A percentile compares a stretch with the other conserved stretches of the same genome.
Conservation (phyloP, 2,329 filamentous ascomycete species). For the Didymella segeticola region DNA sequence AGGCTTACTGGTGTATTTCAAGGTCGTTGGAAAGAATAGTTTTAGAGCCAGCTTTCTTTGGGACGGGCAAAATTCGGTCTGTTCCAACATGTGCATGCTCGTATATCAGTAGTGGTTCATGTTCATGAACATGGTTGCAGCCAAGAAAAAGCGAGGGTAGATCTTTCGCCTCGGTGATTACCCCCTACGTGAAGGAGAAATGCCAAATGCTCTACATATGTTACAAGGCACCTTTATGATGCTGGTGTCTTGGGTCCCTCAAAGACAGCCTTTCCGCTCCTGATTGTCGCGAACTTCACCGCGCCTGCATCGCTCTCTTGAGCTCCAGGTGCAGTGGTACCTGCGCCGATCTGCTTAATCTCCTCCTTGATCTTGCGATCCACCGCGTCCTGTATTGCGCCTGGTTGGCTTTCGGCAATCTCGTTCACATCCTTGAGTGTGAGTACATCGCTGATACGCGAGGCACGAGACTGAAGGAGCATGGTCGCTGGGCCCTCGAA, state of each 20-base stretch:
- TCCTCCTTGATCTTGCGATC: slow-evolving; percentile 45
- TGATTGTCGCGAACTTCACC: slow-evolving; percentile 36
- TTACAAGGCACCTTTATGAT: slow-evolving; percentile 11
- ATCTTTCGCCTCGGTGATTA: slow-evolving; percentile 1
- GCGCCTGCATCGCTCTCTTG: slow-evolving; percentile 24
- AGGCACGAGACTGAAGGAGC: slow-evolving; percentile 85
- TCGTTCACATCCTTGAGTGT: slow-evolving; percentile 84
- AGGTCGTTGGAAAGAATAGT: neutral
- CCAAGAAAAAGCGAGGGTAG: neutral
- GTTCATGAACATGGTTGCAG: neutral
- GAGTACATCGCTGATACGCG: slow-evolving; percentile 78
- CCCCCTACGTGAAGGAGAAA: neutral
- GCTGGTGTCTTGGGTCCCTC: slow-evolving; percentile 15
- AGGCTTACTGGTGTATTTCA: neutral
- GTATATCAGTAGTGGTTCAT: too few species aligned
- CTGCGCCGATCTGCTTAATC: slow-evolving; percentile 41
- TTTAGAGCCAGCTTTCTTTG: neutral
- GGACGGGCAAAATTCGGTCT: neutral
- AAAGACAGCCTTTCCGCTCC: slow-evolving; percentile 39
- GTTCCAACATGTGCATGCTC: too few species aligned
- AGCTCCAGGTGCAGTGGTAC: slow-evolving; percentile 25
- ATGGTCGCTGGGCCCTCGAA: slow-evolving; percentile 88
- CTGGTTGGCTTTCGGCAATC: slow-evolving; percentile 82
- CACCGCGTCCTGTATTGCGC: slow-evolving; percentile 66
- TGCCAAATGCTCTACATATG: slow-evolving; percentile 21